A percentile compares a stretch with the other conserved stretches of the same genome.
These are phyloP conservation scores for Coleophoma eucalyptorum DNA, from an alignment of 2,329 filamentous ascomycete species.

Conservation along the genomic window DNA sequence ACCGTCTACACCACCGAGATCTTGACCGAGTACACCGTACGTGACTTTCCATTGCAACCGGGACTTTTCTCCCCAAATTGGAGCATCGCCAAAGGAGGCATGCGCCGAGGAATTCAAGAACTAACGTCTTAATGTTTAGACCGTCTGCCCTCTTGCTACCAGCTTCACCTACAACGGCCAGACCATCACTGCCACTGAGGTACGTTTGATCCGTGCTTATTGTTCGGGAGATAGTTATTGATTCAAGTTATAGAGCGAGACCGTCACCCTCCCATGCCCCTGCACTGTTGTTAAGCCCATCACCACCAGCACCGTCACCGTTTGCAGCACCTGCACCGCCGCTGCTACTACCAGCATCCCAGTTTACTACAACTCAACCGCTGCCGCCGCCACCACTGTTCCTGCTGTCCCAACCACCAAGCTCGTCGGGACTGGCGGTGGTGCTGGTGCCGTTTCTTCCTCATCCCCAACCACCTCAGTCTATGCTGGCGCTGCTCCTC, in stretches of 20 bases:
- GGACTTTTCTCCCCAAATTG: background rate
- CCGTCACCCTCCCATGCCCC: constrained; percentile 69
- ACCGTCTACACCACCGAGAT: constrained; percentile 33
- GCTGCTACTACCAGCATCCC: constrained; percentile 11
- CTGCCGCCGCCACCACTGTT: constrained; percentile 20
- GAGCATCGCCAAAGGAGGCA: background rate
- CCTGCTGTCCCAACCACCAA: constrained; percentile 25
- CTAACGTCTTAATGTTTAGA: constrained; percentile 17
- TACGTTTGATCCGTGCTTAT: constrained; percentile 22
- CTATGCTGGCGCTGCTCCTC: constrained; percentile 45
- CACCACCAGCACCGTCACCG: constrained; percentile 44
- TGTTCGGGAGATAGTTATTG: background rate
- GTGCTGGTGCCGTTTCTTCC: constrained; percentile 19
- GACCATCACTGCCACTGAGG: constrained; percentile 47
- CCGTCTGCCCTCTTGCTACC: constrained; percentile 49
- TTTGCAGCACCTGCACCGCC: constrained; percentile 45
- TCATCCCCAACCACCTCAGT: constrained; percentile 39
- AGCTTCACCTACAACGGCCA: constrained; percentile 38
- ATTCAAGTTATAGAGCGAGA: constrained; percentile 36
- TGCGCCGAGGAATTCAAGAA: background rate
- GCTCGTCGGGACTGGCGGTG: constrained; percentile 10
- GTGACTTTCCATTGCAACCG: background rate
- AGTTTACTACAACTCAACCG: constrained; percentile 15
- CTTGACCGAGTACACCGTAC: constrained; percentile 35
- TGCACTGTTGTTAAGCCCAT: constrained; percentile 64